Evolutionary conservation across 495 filamentous ascomycete species (phyloP), one percentile per base, ranked within the genome.

Genomic region (Aspergillus sclerotiicarbonarius): DNA sequence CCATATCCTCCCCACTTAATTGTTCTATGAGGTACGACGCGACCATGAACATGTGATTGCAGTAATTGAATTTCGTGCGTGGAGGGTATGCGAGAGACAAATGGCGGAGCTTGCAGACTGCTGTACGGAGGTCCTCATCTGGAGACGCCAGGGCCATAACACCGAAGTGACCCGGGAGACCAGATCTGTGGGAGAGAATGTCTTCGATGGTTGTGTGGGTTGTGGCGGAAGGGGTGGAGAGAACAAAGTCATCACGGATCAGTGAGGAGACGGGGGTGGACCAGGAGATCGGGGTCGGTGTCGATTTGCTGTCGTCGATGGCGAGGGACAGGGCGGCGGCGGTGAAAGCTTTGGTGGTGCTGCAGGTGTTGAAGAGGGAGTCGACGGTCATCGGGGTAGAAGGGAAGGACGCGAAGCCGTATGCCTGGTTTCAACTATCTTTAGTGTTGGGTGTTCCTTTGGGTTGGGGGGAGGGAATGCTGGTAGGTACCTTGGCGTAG

Each of bases 311-410:
- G 10, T 78, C 72, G 15, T 76, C 71, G 44, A 85, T 74, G 0
- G 78, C 68, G 3, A 79, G 62, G 3, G 80, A 76, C 0, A 81
- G 59, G 21, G 72, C 67, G 10, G 83, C 79, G 1, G 76, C 76
- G 8, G 78, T 81, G 67, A 83, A 83, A 1, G 81, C 79, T 64
- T 86, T 85, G 20, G 80, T 84, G 1, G 82, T 85, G 61, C 79
- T 82, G 44, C 72, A 56, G 5, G 65, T 62, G 39, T 69, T 68
- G 63, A 78, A 78, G 12, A 78, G 67, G 9, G 76, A 71, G 19
- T 76, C 67, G 9, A 76, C 69, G 7, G 79, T 82, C 35, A 81
- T 79, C 5, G 66, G 68, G 4, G 64, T 72, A 9, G 43, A 25
- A 37, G 76, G 70, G 43, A 71, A 51, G 29, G 60, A 44, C 8